Percentiles rank a stretch among this genome's conserved stretches.
phyloP scores from a whole-genome alignment of 2,329 filamentous ascomycete species.

The Alternaria triticimaculans region DNA sequence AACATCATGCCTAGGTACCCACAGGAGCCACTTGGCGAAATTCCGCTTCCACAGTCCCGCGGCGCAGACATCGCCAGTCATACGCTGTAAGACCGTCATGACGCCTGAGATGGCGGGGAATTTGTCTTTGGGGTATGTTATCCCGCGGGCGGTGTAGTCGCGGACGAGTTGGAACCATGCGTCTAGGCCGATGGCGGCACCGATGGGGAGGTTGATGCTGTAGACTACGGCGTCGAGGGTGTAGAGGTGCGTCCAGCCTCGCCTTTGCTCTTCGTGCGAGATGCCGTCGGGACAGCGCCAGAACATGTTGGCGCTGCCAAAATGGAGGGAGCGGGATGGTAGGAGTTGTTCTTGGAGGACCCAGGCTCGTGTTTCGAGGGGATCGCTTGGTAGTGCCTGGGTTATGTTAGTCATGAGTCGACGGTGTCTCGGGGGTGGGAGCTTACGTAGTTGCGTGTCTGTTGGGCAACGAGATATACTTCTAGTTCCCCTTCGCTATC shows the following conservation, averaged over 20 bases:
- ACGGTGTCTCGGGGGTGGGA: accelerated
- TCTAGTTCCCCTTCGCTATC: background rate
- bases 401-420: background rate
- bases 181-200: background rate
- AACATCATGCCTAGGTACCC: slow-evolving; percentile 1
- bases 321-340: background rate
- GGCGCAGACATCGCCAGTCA: slow-evolving; percentile 11
- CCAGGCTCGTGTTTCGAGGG: background rate
- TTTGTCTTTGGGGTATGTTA: slow-evolving; percentile 16
- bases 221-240: background rate
- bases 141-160: slow-evolving; percentile 11
- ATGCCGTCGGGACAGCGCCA: background rate
- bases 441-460: background rate
- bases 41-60: slow-evolving; percentile 13
- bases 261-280: background rate
- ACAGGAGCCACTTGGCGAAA: slow-evolving; percentile 11
- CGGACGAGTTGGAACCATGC: slow-evolving; percentile 8
- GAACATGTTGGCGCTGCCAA: background rate
- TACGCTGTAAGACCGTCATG: background rate
- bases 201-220: background rate
- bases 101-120: slow-evolving; percentile 15
- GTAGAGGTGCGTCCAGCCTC: background rate
- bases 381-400: background rate
- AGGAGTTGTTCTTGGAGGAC: background rate
- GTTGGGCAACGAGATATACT: background rate